Evolutionary conservation across 106 monocot species (phyloP).

Genomic region (Dendrobium officinale): DNA sequence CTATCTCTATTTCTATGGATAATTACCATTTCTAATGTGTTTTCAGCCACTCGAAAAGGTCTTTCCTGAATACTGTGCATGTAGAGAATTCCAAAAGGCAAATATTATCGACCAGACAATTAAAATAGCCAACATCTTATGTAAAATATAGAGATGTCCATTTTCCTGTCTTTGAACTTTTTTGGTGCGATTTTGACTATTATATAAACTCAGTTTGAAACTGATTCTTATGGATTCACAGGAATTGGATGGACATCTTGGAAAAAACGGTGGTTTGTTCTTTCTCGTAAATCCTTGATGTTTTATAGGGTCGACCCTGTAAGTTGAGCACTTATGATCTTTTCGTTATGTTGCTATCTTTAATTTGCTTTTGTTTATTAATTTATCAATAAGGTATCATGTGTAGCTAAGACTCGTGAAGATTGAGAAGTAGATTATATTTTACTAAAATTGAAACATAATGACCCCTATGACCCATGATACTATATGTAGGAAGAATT

Average conservation of each 20-base stretch:
- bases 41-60: too few species aligned
- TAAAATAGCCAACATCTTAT: not conserved
- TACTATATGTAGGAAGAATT: not conserved
- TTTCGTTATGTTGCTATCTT: not conserved
- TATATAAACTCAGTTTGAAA: not conserved
- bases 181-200: not conserved
- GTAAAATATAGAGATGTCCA: not conserved
- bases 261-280: conserved; percentile 15
- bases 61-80: too few species aligned
- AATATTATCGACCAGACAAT: not conserved
- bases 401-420: not conserved
- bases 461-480: not conserved
- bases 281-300: conserved; percentile 7
- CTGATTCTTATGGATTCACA: not conserved
- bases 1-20: too few species aligned
- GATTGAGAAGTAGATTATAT: not conserved
- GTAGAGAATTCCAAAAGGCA: too few species aligned
- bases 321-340: conserved; percentile 2
- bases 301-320: conserved; percentile 10
- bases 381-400: not conserved
- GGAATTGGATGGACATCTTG: conserved; percentile 12
- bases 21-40: too few species aligned
- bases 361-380: not conserved
- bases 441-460: not conserved
- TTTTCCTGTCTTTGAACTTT: not conserved